Percentiles rank a stretch among this genome's conserved stretches.
Evolutionary conservation across 1,139 yeast genomes (phyloP).

Genomic region (Pneumocystis wakefieldiae): DNA sequence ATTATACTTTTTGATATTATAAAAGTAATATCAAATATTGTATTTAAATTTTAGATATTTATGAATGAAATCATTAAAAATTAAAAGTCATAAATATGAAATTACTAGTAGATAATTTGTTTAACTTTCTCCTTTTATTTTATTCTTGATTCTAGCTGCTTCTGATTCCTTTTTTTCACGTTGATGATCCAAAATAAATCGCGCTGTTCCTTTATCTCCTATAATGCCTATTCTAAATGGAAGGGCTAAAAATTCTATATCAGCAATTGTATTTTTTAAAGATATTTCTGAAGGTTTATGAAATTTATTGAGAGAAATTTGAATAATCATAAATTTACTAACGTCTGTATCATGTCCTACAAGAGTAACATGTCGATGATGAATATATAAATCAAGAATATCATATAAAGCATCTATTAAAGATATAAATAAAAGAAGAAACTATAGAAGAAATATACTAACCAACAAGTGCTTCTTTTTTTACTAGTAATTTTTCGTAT

Average conservation of each 20-base stretch:
- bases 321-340: slow-evolving; percentile 10
- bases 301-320: slow-evolving; percentile 12
- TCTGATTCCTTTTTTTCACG: slow-evolving; percentile 3
- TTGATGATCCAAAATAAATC: slow-evolving; percentile 13
- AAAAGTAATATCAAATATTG: too few relatives aligned
- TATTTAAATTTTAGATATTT: too few relatives aligned
- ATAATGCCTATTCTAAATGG: slow-evolving; percentile 3
- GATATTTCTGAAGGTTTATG: slow-evolving; percentile 2
- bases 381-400: slow-evolving; percentile 10
- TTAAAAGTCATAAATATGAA: too few relatives aligned
- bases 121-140: background rate
- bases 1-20: too few relatives aligned
- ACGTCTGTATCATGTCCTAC: slow-evolving; percentile 6
- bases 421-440: slow-evolving; percentile 2
- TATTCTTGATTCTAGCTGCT: background rate
- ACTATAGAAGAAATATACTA: background rate
- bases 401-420: slow-evolving; percentile 7
- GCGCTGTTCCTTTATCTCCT: slow-evolving; percentile 15
- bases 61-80: too few relatives aligned
- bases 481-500: slow-evolving; percentile 20
- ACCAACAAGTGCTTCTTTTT: slow-evolving; percentile 15
- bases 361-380: slow-evolving; percentile 2
- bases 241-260: slow-evolving; percentile 1
- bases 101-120: too few relatives aligned
- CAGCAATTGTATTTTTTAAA: background rate